These are phyloP conservation scores for Paxillus ammoniavirescens DNA, from an alignment of 768 basidiomycete species.

Conservation along the genomic window DNA sequence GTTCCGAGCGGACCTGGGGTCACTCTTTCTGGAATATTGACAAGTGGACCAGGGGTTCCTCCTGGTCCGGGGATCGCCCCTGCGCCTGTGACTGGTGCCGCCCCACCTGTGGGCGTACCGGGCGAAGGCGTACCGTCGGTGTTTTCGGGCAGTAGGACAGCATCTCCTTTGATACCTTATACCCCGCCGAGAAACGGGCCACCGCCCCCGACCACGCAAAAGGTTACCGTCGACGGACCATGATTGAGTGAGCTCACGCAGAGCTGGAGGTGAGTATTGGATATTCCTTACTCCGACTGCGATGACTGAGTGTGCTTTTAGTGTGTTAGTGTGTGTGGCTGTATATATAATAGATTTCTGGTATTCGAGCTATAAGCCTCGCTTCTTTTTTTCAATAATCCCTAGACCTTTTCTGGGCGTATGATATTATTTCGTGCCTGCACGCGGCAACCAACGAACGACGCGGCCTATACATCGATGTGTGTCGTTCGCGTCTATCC, in stretches of 20 bases:
- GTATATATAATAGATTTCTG: not conserved
- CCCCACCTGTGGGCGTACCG: not conserved
- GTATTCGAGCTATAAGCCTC: not conserved
- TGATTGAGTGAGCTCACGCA: not conserved
- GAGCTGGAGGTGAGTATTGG: no score
- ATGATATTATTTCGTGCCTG: not conserved
- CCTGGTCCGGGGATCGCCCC: slow-evolving; percentile 28
- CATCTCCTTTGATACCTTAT: slow-evolving; percentile 22
- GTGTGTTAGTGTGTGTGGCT: no score
- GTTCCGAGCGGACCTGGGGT: slow-evolving; percentile 18
- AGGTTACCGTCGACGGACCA: slow-evolving; percentile 20
- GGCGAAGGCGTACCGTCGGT: slow-evolving; percentile 13
- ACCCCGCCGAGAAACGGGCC: slow-evolving; percentile 10
- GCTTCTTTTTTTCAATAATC: not conserved
- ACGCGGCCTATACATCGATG: no score
- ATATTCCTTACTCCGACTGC: no score
- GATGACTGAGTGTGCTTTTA: no score
- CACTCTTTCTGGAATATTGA: slow-evolving; percentile 25
- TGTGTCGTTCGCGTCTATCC: no score
- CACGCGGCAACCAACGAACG: not conserved
- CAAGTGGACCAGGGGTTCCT: slow-evolving; percentile 28
- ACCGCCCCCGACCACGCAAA: slow-evolving; percentile 13
- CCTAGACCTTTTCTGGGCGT: not conserved
- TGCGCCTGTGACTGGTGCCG: slow-evolving; percentile 11
- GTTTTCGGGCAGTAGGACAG: slow-evolving; percentile 16